These are phyloP conservation scores for Aspergillus bombycis DNA, from an alignment of 2,329 filamentous ascomycete genomes.

Conservation along the genomic window DNA sequence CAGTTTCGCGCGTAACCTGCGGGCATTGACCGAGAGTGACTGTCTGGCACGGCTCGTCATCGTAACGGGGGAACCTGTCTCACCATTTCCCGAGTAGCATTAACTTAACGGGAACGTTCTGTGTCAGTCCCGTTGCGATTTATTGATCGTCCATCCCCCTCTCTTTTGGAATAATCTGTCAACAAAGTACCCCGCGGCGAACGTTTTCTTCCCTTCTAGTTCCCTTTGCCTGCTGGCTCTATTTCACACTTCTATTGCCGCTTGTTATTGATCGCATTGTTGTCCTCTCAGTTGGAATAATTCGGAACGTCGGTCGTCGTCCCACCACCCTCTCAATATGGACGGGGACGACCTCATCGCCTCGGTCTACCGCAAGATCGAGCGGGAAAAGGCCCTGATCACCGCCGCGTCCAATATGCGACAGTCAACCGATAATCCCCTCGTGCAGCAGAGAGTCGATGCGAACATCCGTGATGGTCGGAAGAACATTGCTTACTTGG, in stretches of 20 bases:
- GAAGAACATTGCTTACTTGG: slow-evolving; percentile 92
- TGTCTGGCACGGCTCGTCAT: slow-evolving; percentile 14
- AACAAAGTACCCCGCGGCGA: slow-evolving; percentile 31
- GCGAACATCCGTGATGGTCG: slow-evolving; percentile 92
- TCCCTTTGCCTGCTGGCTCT: slow-evolving; percentile 8
- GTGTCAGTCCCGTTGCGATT: slow-evolving; percentile 15
- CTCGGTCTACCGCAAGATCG: slow-evolving; percentile 94
- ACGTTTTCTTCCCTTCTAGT: slow-evolving; percentile 14
- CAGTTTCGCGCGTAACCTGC: not conserved
- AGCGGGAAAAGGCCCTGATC: slow-evolving; percentile 94
- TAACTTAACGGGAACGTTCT: slow-evolving; percentile 6
- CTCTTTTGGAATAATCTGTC: slow-evolving; percentile 18
- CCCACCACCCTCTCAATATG: slow-evolving; percentile 50
- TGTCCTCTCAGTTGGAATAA: slow-evolving; percentile 18
- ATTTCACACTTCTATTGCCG: slow-evolving; percentile 3
- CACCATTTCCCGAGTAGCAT: slow-evolving; percentile 14
- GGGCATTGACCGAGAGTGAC: not conserved
- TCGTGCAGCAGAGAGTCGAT: slow-evolving; percentile 86
- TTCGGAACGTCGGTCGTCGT: slow-evolving; percentile 13
- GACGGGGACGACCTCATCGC: slow-evolving; percentile 66
- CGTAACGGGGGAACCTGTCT: slow-evolving; percentile 16
- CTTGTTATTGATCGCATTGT: slow-evolving; percentile 12
- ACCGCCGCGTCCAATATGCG: slow-evolving; percentile 93
- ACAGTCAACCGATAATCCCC: slow-evolving; percentile 91
- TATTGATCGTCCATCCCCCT: slow-evolving; percentile 10